phyloP scores from a whole-genome alignment of 768 basidiomycete genomes.

The Pisolithus marmoratus region DNA sequence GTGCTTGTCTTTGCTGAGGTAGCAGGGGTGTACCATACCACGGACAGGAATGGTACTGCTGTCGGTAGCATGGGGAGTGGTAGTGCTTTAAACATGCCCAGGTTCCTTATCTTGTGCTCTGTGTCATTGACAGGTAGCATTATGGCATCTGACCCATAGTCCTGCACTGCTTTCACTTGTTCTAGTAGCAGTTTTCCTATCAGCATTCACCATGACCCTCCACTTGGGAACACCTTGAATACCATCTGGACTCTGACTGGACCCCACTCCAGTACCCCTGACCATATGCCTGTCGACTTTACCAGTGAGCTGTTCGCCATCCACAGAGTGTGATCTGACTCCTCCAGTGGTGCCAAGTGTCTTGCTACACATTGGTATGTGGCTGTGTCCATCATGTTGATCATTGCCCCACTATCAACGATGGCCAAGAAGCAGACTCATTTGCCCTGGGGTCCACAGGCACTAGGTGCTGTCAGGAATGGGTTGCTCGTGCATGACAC shows the following conservation, averaged over 20 bases:
- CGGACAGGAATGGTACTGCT: too few relatives aligned
- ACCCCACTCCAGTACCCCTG: conserved; percentile 7
- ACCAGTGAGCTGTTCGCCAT: conserved; percentile 2
- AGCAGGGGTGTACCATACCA: too few relatives aligned
- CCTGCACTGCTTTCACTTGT: conserved; percentile 8
- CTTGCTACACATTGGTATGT: background rate
- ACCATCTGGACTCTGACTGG: background rate
- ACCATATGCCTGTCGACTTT: background rate
- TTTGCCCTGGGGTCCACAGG: conserved; percentile 12
- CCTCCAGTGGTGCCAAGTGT: background rate
- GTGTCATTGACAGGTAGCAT: background rate
- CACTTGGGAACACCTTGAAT: conserved; percentile 22
- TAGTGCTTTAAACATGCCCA: too few relatives aligned
- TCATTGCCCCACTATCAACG: conserved; percentile 13
- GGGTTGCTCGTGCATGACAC: background rate
- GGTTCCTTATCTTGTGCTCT: background rate
- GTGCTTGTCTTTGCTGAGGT: too few relatives aligned
- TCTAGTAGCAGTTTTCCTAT: conserved; percentile 15
- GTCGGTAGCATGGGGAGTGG: too few relatives aligned
- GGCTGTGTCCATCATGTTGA: conserved; percentile 10
- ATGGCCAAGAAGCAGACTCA: conserved; percentile 2
- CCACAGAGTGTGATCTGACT: background rate
- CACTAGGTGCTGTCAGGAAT: background rate
- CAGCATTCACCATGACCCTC: conserved; percentile 11
- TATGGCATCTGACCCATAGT: conserved; percentile 7